A percentile compares a stretch with the other conserved stretches of the same genome.
These are phyloP conservation scores for Pittosporum tobira DNA, from an alignment of 129 eudicot species.

Conservation along the genomic window DNA sequence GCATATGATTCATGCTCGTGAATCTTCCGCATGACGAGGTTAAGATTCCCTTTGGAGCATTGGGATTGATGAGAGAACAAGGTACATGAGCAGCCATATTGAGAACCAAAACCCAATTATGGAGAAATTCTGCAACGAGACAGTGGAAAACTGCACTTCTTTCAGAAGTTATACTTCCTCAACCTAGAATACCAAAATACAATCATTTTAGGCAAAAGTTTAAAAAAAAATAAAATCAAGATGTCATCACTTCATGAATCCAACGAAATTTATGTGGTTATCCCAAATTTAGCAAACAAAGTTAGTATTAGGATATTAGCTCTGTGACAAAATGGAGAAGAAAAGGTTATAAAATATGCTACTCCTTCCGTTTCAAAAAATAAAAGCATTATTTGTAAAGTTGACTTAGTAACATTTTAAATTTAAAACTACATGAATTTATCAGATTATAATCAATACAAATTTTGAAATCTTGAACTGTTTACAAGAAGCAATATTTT, in stretches of 20 bases:
- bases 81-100: conserved; percentile 9
- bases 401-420: too few relatives aligned
- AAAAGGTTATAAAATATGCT: too few relatives aligned
- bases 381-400: too few relatives aligned
- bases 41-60: not conserved
- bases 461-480: too few relatives aligned
- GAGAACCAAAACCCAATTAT: not conserved
- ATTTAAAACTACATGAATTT: too few relatives aligned
- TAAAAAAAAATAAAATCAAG: too few relatives aligned
- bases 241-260: not conserved
- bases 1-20: not conserved
- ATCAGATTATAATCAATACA: too few relatives aligned
- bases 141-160: not conserved
- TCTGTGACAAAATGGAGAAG: not conserved
- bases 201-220: not conserved
- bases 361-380: too few relatives aligned
- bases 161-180: not conserved
- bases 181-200: not conserved
- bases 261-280: not conserved
- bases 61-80: not conserved
- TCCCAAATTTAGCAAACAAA: too few relatives aligned
- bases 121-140: not conserved
- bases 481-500: too few relatives aligned
- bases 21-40: not conserved
- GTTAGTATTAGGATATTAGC: not conserved